Evolutionary conservation across 805 yeast genomes (phyloP).

Genomic region (Sugiyamaella marilandica): DNA sequence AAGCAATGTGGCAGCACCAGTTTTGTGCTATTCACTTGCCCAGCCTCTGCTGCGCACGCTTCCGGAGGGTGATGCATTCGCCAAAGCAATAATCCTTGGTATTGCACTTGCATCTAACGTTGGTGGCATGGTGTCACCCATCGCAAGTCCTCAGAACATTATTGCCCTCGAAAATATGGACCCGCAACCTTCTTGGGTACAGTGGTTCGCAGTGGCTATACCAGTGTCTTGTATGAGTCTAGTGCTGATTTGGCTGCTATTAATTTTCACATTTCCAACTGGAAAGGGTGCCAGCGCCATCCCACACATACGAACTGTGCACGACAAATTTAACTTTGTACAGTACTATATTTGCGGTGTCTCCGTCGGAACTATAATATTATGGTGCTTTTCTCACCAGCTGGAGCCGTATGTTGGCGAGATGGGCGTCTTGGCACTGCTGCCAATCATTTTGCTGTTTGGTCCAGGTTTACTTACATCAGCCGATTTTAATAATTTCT

Average conservation of each 20-base stretch:
- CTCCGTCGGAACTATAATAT: slow-evolving; percentile 63
- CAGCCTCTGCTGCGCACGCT: slow-evolving; percentile 84
- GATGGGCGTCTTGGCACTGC: slow-evolving; percentile 91
- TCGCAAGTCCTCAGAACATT: slow-evolving; percentile 94
- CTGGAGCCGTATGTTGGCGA: slow-evolving; percentile 77
- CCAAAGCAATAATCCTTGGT: slow-evolving; percentile 80
- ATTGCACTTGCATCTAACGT: slow-evolving; percentile 89
- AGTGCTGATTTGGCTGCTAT: slow-evolving; percentile 65
- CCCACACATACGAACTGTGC: slow-evolving; percentile 51
- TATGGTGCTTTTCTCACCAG: slow-evolving; percentile 87
- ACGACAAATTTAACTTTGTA: slow-evolving; percentile 61
- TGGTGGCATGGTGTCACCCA: slow-evolving; percentile 97
- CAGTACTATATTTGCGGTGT: slow-evolving; percentile 75
- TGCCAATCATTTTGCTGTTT: slow-evolving; percentile 86
- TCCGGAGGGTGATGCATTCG: slow-evolving; percentile 72
- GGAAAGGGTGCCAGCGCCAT: slow-evolving; percentile 39
- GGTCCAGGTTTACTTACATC: slow-evolving; percentile 84
- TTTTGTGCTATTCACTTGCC: slow-evolving; percentile 80
- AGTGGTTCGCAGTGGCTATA: slow-evolving; percentile 85
- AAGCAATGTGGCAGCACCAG: slow-evolving; percentile 96
- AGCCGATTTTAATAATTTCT: slow-evolving; percentile 90
- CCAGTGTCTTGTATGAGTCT: slow-evolving; percentile 70
- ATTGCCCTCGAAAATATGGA: slow-evolving; percentile 84
- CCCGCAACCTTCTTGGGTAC: slow-evolving; percentile 81
- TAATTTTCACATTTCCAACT: slow-evolving; percentile 54